Conservation (phyloP, 1,284 basidiomycete species). For the Schizopora paradoxa region DNA sequence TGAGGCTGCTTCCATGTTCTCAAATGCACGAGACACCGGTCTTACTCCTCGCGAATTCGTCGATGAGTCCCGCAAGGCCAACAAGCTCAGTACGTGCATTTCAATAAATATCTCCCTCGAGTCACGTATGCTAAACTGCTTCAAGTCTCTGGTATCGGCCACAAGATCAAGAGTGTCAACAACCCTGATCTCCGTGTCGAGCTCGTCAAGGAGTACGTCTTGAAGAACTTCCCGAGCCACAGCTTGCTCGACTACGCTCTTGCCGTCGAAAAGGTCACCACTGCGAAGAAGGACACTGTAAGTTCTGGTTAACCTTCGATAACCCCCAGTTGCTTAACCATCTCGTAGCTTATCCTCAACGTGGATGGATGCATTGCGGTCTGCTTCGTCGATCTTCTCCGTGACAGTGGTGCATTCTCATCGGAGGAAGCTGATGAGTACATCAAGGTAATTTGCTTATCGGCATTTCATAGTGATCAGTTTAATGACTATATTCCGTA, state of each 20-base stretch:
- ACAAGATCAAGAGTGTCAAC: constrained; percentile 99
- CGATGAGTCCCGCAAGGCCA: constrained; percentile 90
- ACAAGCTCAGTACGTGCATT: constrained; percentile 79
- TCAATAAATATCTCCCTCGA: background rate
- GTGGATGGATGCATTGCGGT: constrained; percentile 98
- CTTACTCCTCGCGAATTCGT: constrained; percentile 97
- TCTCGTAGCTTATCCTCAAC: constrained; percentile 74
- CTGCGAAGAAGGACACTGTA: constrained; percentile 94
- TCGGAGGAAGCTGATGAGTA: constrained; percentile 97
- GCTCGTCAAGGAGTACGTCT: constrained; percentile 96
- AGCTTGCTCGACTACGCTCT: constrained; percentile 96
- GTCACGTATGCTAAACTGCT: constrained; percentile 10
- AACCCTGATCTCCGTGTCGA: constrained; percentile 97
- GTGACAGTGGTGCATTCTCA: constrained; percentile 91
- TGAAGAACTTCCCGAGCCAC: constrained; percentile 93
- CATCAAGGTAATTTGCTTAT: constrained; percentile 63
- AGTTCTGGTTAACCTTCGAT: constrained; percentile 28
- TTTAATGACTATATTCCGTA: constrained; percentile 20
- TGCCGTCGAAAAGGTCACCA: constrained; percentile 96
- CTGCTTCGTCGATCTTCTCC: constrained; percentile 94
- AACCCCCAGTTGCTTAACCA: constrained; percentile 9
- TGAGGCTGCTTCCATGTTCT: constrained; percentile 96
- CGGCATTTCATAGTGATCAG: background rate
- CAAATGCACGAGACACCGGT: constrained; percentile 83
- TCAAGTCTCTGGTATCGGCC: constrained; percentile 92